Percentiles rank a stretch among this genome's conserved stretches.
Conservation (phyloP, 2,329 filamentous ascomycete genomes). For the Sclerotinia trifoliorum region DNA sequence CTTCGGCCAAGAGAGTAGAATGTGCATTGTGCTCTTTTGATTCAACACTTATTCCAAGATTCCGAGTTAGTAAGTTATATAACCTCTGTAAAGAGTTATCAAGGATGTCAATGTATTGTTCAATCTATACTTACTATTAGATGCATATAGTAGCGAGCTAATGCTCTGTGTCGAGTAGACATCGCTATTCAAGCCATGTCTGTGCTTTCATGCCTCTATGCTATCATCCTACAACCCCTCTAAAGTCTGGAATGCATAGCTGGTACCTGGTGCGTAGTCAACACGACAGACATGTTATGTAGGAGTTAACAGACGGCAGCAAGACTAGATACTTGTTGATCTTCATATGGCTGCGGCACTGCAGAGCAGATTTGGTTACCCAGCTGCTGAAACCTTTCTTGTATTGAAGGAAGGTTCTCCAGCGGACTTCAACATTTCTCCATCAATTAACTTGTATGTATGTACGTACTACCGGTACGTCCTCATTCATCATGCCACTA, state of each 20-base stretch:
- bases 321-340: not conserved
- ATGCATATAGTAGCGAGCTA: not conserved
- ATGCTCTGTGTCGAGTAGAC: no score
- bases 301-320: not conserved
- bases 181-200: no score
- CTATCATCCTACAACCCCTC: no score
- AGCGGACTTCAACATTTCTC: not conserved
- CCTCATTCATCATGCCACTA: not conserved
- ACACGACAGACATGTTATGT: conserved; percentile 1
- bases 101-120: no score
- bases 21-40: not conserved
- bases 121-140: no score
- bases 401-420: not conserved
- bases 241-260: no score
- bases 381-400: not conserved
- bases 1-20: no score
- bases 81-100: no score
- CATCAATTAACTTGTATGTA: no score
- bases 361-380: not conserved
- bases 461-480: not conserved
- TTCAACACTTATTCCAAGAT: not conserved
- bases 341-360: not conserved
- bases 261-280: no score
- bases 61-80: not conserved
- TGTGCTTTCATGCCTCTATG: no score